A percentile compares a stretch with the other conserved stretches of the same genome.
Evolutionary conservation across 352 stramenopile genomes (phyloP).

Genomic region (Globisporangium uncinulatum): DNA sequence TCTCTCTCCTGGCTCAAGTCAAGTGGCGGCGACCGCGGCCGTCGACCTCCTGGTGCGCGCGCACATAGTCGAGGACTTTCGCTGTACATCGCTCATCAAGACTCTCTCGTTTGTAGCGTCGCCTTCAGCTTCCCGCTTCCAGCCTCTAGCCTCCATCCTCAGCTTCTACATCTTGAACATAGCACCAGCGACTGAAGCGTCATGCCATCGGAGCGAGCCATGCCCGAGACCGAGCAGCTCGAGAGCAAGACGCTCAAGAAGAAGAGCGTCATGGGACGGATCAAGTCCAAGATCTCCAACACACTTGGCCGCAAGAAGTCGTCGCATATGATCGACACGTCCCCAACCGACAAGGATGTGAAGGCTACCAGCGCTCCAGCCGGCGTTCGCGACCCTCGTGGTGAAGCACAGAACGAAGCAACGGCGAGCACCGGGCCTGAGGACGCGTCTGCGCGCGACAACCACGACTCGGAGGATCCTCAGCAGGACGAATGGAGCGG

Average conservation of each 20-base stretch:
- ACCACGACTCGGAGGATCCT: background rate
- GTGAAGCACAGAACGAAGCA: background rate
- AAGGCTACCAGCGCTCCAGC: background rate
- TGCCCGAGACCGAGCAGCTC: slow-evolving; percentile 15
- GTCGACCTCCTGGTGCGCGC: background rate
- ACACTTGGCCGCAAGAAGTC: slow-evolving; percentile 48
- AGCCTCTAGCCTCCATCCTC: background rate
- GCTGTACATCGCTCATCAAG: slow-evolving; percentile 4
- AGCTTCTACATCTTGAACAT: slow-evolving; percentile 6
- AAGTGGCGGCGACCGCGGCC: background rate
- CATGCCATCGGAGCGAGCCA: slow-evolving; percentile 1
- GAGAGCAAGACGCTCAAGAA: slow-evolving; percentile 28
- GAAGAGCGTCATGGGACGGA: slow-evolving; percentile 54
- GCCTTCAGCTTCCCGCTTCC: background rate
- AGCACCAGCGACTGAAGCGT: background rate
- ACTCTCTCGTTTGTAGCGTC: background rate
- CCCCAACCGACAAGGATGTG: slow-evolving; percentile 31
- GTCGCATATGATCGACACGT: slow-evolving; percentile 8
- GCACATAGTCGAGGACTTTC: slow-evolving; percentile 11
- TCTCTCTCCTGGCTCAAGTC: background rate
- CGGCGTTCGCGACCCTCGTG: background rate
- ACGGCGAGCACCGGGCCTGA: slow-evolving; percentile 13
- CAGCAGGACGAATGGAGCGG: background rate
- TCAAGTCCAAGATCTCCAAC: slow-evolving; percentile 59
- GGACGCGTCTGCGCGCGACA: background rate